Base-by-base conservation (phyloP, 176 grass and related monocot genomes). In the Oryza rufipogon region DNA sequence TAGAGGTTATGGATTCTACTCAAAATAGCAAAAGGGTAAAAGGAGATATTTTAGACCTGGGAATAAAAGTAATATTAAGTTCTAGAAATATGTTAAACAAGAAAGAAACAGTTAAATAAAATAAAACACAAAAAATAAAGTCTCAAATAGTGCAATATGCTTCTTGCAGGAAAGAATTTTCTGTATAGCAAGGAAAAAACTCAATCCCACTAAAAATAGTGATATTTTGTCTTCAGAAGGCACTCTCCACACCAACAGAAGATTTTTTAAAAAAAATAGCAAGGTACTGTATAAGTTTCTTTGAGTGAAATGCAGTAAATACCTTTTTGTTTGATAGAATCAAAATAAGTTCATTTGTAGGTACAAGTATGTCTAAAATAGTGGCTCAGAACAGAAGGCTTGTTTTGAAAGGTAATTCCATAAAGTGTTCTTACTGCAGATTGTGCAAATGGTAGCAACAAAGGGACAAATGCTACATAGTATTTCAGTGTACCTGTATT, bases 401-500 rank as follows among this genome's bases (percentile, higher is more conserved):
- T 22, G 5, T 63, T 63, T 41, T 76, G 54, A 22, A 85, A 44
- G 14, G 26, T 26, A 54, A 11, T 60, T 28, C 9, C 22, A 60
- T 58, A 15, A 22, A 63, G 20, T 22, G 58, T 23, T 63, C 20
- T 63, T 63, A 63, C 36, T 65, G 58, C 67, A 81, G 23, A 84
- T 73, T 73, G 16, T 69, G 70, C 39, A 66, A 63, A 73, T 66
- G n/a, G 17, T 70, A 44, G 63, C 14, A 64, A 14, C 6, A 19
- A 74, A 19, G 34, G 64, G 47, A 1, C 20, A 81, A 30, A 85
- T 83, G 36, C 4, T 11, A 19, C 41, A 33, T 67, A 48, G 80
- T 22, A 82, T 90, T 49, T 64, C 70, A 74, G 56, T 56, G 71
- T 92, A 99, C 96, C 96, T 81, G 96, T 99, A 79, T 99, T 99